Evolutionary conservation across 208 protist species (phyloP).

Genomic region (Trypanosoma boissoni): DNA sequence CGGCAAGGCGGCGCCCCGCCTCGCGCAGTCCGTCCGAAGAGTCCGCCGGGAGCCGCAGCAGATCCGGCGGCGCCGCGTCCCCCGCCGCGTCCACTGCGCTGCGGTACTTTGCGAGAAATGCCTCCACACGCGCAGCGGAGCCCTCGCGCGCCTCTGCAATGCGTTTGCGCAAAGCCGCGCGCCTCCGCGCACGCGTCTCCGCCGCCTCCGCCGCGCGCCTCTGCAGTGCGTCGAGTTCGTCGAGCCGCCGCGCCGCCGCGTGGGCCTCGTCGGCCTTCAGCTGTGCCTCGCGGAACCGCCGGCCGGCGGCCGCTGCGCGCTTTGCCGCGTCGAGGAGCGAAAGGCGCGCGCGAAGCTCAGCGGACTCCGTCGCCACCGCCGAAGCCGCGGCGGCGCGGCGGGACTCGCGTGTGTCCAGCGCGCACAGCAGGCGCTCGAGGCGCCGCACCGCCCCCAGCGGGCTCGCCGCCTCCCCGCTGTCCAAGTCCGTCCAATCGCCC

Average conservation of each 20-base stretch:
- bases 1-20: constrained; percentile 1
- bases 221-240: constrained; percentile 6
- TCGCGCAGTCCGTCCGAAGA: constrained; percentile 6
- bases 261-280: constrained; percentile 1
- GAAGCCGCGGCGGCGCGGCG: too few relatives aligned
- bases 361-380: neutral
- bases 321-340: neutral
- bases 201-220: neutral
- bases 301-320: too few relatives aligned
- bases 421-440: neutral
- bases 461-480: neutral
- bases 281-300: neutral
- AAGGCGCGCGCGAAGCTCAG: neutral
- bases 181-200: too few relatives aligned
- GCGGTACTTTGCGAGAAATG: constrained; percentile 6
- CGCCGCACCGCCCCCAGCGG: neutral
- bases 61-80: neutral
- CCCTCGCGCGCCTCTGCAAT: too few relatives aligned
- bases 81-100: constrained; percentile 2
- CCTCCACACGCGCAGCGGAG: neutral
- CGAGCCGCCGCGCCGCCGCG: neutral
- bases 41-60: constrained; percentile 8
- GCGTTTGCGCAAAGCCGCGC: constrained; percentile 2
- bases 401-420: too few relatives aligned
- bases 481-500: neutral